Percentiles rank a stretch among this genome's conserved stretches.
These are phyloP conservation scores for Secale cereale DNA, from an alignment of 176 grass and related monocot species.

Conservation along the genomic window DNA sequence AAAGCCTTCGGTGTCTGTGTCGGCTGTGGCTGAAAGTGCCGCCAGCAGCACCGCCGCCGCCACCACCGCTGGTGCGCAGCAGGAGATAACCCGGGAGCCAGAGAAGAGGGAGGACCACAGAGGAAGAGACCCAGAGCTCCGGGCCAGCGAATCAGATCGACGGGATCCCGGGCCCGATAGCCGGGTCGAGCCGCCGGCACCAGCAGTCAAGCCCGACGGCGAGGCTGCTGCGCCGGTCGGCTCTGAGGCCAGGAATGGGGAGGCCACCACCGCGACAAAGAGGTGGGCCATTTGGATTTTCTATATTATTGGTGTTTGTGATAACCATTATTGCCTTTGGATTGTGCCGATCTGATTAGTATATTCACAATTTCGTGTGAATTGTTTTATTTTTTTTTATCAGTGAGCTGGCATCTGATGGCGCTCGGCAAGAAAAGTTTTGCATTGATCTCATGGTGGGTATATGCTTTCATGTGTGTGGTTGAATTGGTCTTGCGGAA, in stretches of 20 bases:
- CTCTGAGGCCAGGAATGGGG: conserved; percentile 46
- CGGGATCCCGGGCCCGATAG: conserved; percentile 48
- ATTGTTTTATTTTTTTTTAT: conserved; percentile 35
- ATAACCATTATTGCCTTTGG: conserved; percentile 42
- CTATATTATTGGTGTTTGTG: conserved; percentile 27
- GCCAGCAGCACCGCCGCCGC: not conserved
- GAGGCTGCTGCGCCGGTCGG: conserved; percentile 34
- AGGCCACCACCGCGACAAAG: conserved; percentile 53
- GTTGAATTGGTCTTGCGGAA: conserved; percentile 67
- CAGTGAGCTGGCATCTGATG: conserved; percentile 73
- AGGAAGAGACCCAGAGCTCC: conserved; percentile 46
- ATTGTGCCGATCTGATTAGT: conserved; percentile 52
- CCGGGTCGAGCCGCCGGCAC: conserved; percentile 26
- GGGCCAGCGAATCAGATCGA: conserved; percentile 30
- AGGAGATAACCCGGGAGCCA: conserved; percentile 31
- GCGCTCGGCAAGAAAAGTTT: conserved; percentile 76
- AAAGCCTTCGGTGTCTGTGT: conserved; percentile 33
- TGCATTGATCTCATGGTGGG: conserved; percentile 99
- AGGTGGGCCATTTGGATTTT: conserved; percentile 52
- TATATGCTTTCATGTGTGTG: conserved; percentile 53
- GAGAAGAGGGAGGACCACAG: conserved; percentile 40
- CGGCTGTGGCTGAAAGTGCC: conserved; percentile 37
- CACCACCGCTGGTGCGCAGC: not conserved
- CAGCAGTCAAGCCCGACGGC: conserved; percentile 36
- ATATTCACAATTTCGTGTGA: conserved; percentile 54